Evolutionary conservation across 257 asterid genomes (phyloP), one percentile per base, ranked within the genome.

Genomic region (Coffea canephora): DNA sequence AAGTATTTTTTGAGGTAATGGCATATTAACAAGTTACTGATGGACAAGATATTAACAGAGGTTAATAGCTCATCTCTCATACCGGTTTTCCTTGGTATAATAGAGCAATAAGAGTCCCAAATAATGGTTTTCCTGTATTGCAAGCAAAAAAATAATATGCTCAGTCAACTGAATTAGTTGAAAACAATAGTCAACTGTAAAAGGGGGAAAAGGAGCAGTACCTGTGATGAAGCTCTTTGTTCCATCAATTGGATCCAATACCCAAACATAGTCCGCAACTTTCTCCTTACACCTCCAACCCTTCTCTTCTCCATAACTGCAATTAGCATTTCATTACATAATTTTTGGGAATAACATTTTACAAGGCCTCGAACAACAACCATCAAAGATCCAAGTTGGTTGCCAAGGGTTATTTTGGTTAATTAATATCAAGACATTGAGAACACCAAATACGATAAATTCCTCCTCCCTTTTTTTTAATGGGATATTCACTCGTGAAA

Each of bases 211-310:
- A 54, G 48, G 62, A 81, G 62, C 71, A 39, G 46, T 83, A 94
- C 99, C 98, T 74, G 97, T 94, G 65, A 96, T 96, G 76, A 94
- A 94, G 84, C 99, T 94, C 89, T 96, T 96, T 8, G 99, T 96
- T 80, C 99, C 99, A 80, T 96, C 98, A 61, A 96, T 96, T 9
- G 98, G 99, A 89, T 94, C 99, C 84, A 96, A 86, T 68, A 96
- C 97, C 97, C 99, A 96, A 73, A 96, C 96, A 84, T 87, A 92
- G 67, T 94, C 97, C 0, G 97, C 97, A 83, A 67, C 80, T 25
- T 89, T 88, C 84, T 94, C 94, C 78, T 87, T 86, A 84, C 91
- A 89, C 80, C 75, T 88, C 98, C 98, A 94, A 78, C 98, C 99
- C 69, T 89, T 89, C 87, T 96, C 99, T 85, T 96, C 99, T 76